A percentile compares a stretch with the other conserved stretches of the same genome.
These are phyloP conservation scores for Aspergillus brasiliensis DNA, from an alignment of 2,329 filamentous ascomycete species.

Conservation along the genomic window DNA sequence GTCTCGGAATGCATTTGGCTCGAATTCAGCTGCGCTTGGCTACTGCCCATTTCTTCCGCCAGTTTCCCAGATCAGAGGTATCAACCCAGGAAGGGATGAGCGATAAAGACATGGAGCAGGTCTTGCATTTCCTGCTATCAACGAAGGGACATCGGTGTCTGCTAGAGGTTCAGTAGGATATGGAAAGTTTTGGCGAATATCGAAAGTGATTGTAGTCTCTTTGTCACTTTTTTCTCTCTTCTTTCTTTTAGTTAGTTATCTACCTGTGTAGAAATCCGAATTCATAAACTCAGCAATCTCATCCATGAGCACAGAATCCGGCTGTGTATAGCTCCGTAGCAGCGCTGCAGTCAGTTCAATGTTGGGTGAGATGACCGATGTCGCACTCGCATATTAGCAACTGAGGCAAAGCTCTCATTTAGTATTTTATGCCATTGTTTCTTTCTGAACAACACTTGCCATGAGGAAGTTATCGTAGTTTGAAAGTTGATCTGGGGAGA, in stretches of 20 bases:
- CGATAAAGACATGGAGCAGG: slow-evolving; percentile 44
- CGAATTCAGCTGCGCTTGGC: slow-evolving; percentile 58
- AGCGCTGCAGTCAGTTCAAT: too few relatives aligned
- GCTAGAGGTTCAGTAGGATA: neutral
- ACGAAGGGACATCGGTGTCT: neutral
- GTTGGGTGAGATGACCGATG: too few relatives aligned
- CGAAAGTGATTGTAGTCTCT: too few relatives aligned
- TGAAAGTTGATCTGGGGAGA: neutral
- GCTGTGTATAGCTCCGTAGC: too few relatives aligned
- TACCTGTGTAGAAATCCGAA: too few relatives aligned
- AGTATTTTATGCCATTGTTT: neutral
- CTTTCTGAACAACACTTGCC: neutral
- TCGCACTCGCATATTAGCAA: too few relatives aligned
- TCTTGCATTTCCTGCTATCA: neutral
- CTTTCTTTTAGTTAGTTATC: neutral
- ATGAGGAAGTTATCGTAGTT: too few relatives aligned
- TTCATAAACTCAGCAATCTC: too few relatives aligned
- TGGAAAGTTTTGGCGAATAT: neutral
- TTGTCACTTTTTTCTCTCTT: too few relatives aligned
- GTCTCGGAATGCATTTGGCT: slow-evolving; percentile 69
- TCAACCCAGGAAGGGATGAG: slow-evolving; percentile 28
- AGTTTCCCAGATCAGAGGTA: slow-evolving; percentile 25
- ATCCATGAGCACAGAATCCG: too few relatives aligned
- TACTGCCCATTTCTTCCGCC: slow-evolving; percentile 54
- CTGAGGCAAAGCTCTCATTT: too few relatives aligned